phyloP scores from a whole-genome alignment of 352 stramenopile species.

The Pythium utonaiense region DNA sequence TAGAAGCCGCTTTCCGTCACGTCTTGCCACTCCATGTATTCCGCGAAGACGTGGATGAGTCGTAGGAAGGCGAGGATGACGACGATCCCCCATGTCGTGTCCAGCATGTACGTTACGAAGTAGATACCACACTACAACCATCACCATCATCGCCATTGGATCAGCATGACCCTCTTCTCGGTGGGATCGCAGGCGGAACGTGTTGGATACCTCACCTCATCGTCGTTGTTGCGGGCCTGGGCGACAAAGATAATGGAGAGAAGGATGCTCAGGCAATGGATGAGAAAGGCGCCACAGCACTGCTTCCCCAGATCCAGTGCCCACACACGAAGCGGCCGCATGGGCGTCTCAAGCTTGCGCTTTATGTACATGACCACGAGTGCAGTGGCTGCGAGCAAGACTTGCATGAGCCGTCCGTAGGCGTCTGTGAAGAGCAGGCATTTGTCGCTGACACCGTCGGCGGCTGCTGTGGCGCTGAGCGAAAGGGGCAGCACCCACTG shows the following conservation, averaged over 20 bases:
- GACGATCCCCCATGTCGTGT: constrained; percentile 53
- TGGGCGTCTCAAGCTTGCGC: constrained; percentile 69
- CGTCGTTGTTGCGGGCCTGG: constrained; percentile 31
- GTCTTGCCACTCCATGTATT: constrained; percentile 28
- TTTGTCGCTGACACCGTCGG: constrained; percentile 26
- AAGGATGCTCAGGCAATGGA: constrained; percentile 63
- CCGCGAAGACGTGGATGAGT: constrained; percentile 35
- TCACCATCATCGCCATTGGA: background rate
- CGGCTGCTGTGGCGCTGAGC: background rate
- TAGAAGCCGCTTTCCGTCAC: constrained; percentile 65
- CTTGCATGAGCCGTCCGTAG: constrained; percentile 54
- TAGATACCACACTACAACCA: constrained; percentile 59
- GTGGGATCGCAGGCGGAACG: too few species aligned
- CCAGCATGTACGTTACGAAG: constrained; percentile 67
- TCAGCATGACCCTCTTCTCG: too few species aligned
- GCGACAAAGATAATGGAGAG: constrained; percentile 57
- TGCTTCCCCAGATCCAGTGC: constrained; percentile 70
- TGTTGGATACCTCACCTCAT: too few species aligned
- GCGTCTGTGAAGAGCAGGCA: constrained; percentile 73
- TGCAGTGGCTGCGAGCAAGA: constrained; percentile 44
- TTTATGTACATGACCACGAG: constrained; percentile 75
- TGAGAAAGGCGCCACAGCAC: constrained; percentile 47
- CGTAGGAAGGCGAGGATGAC: constrained; percentile 48
- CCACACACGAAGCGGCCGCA: constrained; percentile 67
- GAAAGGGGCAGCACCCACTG: constrained; percentile 10